These are phyloP conservation scores for Vitis hybrid DNA, from an alignment of 177 flowering plant species.

Conservation along the genomic window DNA sequence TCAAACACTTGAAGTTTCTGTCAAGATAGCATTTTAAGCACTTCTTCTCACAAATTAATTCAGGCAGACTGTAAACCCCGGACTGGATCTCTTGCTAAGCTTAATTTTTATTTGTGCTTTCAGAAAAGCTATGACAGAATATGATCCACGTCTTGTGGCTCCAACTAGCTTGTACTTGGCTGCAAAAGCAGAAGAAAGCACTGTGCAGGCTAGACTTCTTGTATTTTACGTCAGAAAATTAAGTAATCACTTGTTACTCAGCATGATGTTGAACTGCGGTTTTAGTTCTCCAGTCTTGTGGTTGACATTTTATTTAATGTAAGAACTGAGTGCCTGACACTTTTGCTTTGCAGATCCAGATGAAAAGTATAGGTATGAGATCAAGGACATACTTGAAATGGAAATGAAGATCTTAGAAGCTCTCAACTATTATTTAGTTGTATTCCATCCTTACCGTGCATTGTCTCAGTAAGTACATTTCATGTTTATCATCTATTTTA, in stretches of 20 bases:
- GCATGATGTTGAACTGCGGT: background rate
- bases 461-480: slow-evolving; percentile 74
- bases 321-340: slow-evolving; percentile 10
- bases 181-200: slow-evolving; percentile 98
- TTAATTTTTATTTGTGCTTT: slow-evolving; percentile 11
- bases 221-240: slow-evolving; percentile 77
- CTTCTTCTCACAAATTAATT: background rate
- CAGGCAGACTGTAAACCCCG: background rate
- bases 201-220: slow-evolving; percentile 83
- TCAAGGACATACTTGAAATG: slow-evolving; percentile 95
- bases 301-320: slow-evolving; percentile 1
- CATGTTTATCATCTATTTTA: background rate
- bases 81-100: background rate
- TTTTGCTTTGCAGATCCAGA: slow-evolving; percentile 53
- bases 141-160: slow-evolving; percentile 93
- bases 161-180: slow-evolving; percentile 96
- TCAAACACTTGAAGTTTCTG: too few species aligned
- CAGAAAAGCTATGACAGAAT: slow-evolving; percentile 91
- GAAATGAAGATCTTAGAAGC: slow-evolving; percentile 99
- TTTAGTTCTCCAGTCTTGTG: background rate
- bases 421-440: slow-evolving; percentile 86
- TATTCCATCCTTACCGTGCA: slow-evolving; percentile 93
- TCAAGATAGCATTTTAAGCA: too few species aligned
- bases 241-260: slow-evolving; percentile 35
- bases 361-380: slow-evolving; percentile 75